Evolutionary conservation across 805 yeast genomes (phyloP).

Genomic region (Ogataea methanolica): DNA sequence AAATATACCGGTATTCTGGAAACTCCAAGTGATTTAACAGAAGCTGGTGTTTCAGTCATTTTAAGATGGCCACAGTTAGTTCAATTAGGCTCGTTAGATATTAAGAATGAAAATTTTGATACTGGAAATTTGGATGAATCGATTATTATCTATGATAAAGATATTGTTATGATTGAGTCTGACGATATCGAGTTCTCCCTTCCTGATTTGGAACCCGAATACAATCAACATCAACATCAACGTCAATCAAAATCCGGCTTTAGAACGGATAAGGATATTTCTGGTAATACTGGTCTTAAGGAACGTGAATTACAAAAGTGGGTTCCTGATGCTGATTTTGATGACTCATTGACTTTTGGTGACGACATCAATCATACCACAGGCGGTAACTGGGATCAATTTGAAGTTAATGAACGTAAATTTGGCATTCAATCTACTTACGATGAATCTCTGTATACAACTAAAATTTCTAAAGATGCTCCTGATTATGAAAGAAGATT

Average conservation of each 20-base stretch:
- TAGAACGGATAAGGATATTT: conserved; percentile 83
- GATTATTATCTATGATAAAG: conserved; percentile 44
- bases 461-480: conserved; percentile 60
- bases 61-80: conserved; percentile 46
- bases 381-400: conserved; percentile 76
- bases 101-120: conserved; percentile 26
- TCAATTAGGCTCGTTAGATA: conserved; percentile 31
- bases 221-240: conserved; percentile 1
- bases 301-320: conserved; percentile 81
- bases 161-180: conserved; percentile 46
- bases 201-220: neutral
- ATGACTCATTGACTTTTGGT: conserved; percentile 18
- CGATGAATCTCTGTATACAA: conserved; percentile 86
- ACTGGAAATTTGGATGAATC: conserved; percentile 37
- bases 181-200: conserved; percentile 32
- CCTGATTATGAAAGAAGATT: conserved; percentile 68
- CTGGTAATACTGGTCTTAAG: conserved; percentile 41
- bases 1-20: conserved; percentile 54
- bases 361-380: conserved; percentile 6
- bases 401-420: conserved; percentile 81
- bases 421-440: conserved; percentile 84
- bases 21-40: conserved; percentile 37
- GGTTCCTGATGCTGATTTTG: conserved; percentile 59
- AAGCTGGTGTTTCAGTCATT: conserved; percentile 48
- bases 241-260: conserved; percentile 33